These are phyloP conservation scores for Leccinum disarticulatum DNA, from an alignment of 768 basidiomycete genomes.

Conservation along the genomic window DNA sequence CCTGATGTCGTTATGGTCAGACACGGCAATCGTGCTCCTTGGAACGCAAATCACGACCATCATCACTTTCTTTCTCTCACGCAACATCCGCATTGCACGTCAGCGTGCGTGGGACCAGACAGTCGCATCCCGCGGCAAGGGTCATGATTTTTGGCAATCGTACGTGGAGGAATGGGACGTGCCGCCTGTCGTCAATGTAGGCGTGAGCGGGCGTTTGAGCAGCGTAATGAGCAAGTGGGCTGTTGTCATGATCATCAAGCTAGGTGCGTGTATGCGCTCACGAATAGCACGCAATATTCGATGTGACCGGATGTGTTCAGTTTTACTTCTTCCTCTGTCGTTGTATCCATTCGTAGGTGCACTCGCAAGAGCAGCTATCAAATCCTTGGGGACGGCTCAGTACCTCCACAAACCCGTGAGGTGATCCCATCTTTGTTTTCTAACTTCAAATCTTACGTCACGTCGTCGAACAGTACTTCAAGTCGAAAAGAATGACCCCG, in stretches of 20 bases:
- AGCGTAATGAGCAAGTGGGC: conserved; percentile 17
- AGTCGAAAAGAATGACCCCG: conserved; percentile 77
- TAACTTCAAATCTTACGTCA: neutral
- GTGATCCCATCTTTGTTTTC: neutral
- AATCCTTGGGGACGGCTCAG: conserved; percentile 64
- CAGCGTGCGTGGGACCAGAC: conserved; percentile 81
- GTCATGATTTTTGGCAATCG: conserved; percentile 77
- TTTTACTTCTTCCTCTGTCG: conserved; percentile 58
- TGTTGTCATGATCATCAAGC: conserved; percentile 18
- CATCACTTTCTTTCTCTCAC: conserved; percentile 78
- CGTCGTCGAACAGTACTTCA: conserved; percentile 61
- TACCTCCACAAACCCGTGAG: conserved; percentile 68
- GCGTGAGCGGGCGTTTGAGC: conserved; percentile 21
- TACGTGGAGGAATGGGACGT: conserved; percentile 81
- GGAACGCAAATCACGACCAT: conserved; percentile 74
- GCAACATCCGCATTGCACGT: conserved; percentile 79
- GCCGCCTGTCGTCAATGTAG: conserved; percentile 46
- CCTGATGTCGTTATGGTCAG: conserved; percentile 35
- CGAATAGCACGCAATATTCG: neutral
- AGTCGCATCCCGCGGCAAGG: conserved; percentile 79
- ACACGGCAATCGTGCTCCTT: conserved; percentile 72
- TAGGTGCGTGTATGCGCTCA: conserved; percentile 18
- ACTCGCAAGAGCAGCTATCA: conserved; percentile 59
- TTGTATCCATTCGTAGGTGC: conserved; percentile 73
- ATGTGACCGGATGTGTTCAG: conserved; percentile 31